Conservation (phyloP, 23 red algal genomes). For the Gracilariopsis chorda region DNA sequence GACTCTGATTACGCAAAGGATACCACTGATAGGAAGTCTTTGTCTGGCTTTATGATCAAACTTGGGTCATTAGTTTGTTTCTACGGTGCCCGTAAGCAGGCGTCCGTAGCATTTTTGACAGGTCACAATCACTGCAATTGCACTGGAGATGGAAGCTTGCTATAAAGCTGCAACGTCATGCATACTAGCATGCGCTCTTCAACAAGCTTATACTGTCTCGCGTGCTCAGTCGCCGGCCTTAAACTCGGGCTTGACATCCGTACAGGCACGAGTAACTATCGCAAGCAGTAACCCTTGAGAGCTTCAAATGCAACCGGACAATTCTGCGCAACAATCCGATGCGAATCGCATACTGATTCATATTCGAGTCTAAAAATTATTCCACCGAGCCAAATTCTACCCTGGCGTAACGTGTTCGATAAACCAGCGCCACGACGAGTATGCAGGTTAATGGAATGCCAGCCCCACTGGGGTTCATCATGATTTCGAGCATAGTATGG, state of each 20-base stretch:
- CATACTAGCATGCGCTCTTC: background rate
- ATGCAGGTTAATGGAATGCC: background rate
- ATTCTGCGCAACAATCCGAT: background rate
- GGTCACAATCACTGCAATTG: background rate
- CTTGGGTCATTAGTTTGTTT: no score
- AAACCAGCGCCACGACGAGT: background rate
- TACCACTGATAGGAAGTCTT: no score
- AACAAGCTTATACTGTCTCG: background rate
- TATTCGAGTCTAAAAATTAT: background rate
- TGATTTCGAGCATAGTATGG: background rate
- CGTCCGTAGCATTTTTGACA: no score
- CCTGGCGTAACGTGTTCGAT: background rate
- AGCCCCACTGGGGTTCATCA: background rate
- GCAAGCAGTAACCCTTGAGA: background rate
- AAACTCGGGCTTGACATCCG: background rate
- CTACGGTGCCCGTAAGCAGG: no score
- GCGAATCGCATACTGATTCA: background rate
- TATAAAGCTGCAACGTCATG: background rate
- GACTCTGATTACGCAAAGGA: no score
- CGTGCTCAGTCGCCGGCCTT: background rate
- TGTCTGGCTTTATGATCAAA: no score
- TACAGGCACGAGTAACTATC: background rate
- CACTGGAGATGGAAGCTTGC: background rate
- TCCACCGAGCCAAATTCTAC: background rate
- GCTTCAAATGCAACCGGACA: background rate